Conservation (phyloP, 139 green algal species). For the Astrephomene gubernaculifera region DNA sequence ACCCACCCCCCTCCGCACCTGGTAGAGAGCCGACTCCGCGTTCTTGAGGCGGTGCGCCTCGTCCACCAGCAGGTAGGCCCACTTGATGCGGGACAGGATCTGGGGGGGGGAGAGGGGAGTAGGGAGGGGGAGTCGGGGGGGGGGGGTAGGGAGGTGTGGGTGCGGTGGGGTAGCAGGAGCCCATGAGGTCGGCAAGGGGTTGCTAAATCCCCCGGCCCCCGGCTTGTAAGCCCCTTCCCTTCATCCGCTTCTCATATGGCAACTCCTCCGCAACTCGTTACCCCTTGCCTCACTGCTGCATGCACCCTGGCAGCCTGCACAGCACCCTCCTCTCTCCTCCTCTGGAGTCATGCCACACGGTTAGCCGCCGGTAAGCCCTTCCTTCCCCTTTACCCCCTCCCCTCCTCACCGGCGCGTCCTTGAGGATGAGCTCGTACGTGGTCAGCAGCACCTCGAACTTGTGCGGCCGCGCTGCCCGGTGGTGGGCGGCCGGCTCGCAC, state of each 20-base stretch:
- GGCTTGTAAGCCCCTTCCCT: not conserved
- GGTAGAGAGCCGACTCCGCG: slow-evolving; percentile 87
- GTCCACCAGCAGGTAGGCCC: slow-evolving; percentile 92
- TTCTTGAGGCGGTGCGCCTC: slow-evolving; percentile 94
- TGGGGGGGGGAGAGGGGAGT: not conserved
- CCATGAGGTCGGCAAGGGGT: too few species aligned
- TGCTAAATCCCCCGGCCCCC: not conserved
- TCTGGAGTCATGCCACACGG: not conserved
- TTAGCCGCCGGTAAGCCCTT: not conserved
- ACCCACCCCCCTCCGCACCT: too few species aligned
- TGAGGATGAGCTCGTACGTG: slow-evolving; percentile 94
- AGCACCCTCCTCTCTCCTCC: not conserved
- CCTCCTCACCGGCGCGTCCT: slow-evolving; percentile 70
- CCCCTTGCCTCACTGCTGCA: too few species aligned
- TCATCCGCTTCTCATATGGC: not conserved
- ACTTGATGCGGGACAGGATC: slow-evolving; percentile 68
- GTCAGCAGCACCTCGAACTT: slow-evolving; percentile 91
- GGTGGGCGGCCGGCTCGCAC: slow-evolving; percentile 46
- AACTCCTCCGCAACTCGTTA: too few species aligned
- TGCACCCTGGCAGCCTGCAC: too few species aligned
- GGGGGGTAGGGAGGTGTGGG: not conserved
- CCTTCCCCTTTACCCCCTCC: too few species aligned
- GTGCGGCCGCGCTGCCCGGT: slow-evolving; percentile 47
- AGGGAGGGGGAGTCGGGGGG: not conserved
- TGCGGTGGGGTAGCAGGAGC: not conserved